Evolutionary conservation across 805 yeast species (phyloP).

Genomic region (Ogataea naganishii): DNA sequence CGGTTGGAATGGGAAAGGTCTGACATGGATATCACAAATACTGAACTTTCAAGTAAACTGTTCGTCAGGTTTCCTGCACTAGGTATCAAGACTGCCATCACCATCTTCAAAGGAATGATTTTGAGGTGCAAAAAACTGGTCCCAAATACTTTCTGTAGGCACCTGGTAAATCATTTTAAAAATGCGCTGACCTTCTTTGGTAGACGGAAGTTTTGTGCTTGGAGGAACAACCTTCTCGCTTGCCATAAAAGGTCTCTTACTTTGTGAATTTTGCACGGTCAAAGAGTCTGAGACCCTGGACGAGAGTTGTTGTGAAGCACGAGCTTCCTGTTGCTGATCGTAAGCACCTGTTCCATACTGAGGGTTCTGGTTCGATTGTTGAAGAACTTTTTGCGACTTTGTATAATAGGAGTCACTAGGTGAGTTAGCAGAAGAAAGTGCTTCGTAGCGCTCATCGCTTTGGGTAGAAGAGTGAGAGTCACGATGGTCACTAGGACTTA

Average conservation of each 20-base stretch:
- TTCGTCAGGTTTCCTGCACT: too few relatives aligned
- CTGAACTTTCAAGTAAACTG: too few relatives aligned
- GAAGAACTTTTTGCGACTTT: not conserved
- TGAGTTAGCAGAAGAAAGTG: slow-evolving; percentile 1
- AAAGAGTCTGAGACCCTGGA: too few relatives aligned
- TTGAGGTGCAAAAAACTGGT: slow-evolving; percentile 43
- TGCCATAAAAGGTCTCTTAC: too few relatives aligned
- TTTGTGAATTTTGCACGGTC: too few relatives aligned
- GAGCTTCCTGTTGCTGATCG: slow-evolving; percentile 1
- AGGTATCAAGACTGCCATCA: too few relatives aligned
- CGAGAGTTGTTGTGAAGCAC: not conserved
- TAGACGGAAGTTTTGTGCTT: slow-evolving; percentile 2
- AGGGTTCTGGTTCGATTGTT: slow-evolving; percentile 1
- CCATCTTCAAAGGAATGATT: too few relatives aligned
- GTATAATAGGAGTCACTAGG: slow-evolving; percentile 1
- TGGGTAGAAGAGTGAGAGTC: too few relatives aligned
- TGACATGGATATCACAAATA: too few relatives aligned
- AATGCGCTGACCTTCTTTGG: slow-evolving; percentile 44
- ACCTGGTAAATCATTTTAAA: slow-evolving; percentile 56
- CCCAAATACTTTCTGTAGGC: slow-evolving; percentile 63
- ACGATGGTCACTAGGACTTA: too few relatives aligned
- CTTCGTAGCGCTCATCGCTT: slow-evolving; percentile 1
- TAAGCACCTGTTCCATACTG: not conserved
- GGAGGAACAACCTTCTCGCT: too few relatives aligned
- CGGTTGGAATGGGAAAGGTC: too few relatives aligned